Base-by-base conservation (phyloP, 2,329 filamentous ascomycete genomes). In the Beauveria caledonica region DNA sequence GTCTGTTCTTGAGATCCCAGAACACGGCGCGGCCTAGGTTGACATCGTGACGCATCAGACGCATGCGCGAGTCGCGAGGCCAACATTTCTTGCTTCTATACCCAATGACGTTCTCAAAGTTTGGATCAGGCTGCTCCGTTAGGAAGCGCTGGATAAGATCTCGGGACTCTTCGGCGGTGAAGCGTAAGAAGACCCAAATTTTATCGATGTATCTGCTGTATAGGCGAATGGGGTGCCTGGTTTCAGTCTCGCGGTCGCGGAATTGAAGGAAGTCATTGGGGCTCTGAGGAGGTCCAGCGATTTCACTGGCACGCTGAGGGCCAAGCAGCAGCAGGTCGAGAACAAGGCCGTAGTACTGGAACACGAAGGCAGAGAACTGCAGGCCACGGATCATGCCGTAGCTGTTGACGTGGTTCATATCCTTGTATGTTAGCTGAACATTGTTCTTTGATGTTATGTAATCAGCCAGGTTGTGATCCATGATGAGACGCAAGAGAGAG, bases 391-490 rank as follows among this genome's bases (percentile, higher is more conserved):
- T 97, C 88, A 99, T 89, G 67, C 94, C 94, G 71, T 97, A 99
- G 71, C 91, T 95, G 76, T 99, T 99, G 71, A 95, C 94, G 70
- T 99, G 94, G 71, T 97, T 97, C 94, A 99, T 99, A 68, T 99
- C 94, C 78, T 99, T 99, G 80, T 99, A 99, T 64, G 95, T 97
- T 64, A 99, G 83, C 72, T 97, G 93, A 13, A 99, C 94, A 70
- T 99, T 99, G 80, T 99, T 99, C 84, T 99, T 99, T 42, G 93
- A 92, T 1, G 93, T 97, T 70, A 99, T 99, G 76, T 99, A 99
- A 73, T 99, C 95, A 5, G 94, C 94, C 77, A 99, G 77, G 73
- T 99, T 99, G 80, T 99, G 94, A 69, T 99, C 95, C 95, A 99
- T 99, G 72, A 99, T 97, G 66, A 99, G 77, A 52, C 94, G 85